Percentiles rank a stretch among this genome's conserved stretches.
phyloP scores from a whole-genome alignment of 2,329 filamentous ascomycete species.

The Phialocephala sp. region DNA sequence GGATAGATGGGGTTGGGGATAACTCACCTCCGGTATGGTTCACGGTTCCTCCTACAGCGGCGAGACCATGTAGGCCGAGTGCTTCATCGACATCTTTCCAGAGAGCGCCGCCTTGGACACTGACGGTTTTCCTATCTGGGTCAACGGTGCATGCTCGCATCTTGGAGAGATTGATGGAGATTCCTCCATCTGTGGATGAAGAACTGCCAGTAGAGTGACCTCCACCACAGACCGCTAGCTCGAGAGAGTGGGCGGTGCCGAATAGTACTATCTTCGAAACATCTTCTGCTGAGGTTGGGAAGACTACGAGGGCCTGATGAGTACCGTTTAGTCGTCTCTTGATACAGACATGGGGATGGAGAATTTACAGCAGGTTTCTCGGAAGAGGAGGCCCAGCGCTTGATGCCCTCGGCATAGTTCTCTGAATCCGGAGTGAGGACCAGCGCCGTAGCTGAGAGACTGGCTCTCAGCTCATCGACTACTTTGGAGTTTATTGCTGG shows the following conservation, averaged over 20 bases:
- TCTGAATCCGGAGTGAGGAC: conserved; percentile 4
- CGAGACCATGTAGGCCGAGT: not conserved
- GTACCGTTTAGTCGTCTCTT: not conserved
- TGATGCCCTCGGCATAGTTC: conserved; percentile 1
- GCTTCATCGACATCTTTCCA: conserved; percentile 5
- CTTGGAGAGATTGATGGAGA: conserved; percentile 1
- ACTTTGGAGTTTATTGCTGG: not conserved
- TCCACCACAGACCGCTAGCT: not conserved
- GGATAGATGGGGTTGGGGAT: too few species aligned
- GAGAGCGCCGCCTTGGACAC: conserved; percentile 1
- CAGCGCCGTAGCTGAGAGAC: not conserved
- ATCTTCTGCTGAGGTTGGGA: not conserved
- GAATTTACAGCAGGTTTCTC: conserved; percentile 8
- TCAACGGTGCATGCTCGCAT: conserved; percentile 8
- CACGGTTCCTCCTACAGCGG: conserved; percentile 7
- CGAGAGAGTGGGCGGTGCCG: not conserved
- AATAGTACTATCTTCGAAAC: not conserved
- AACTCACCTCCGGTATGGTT: conserved; percentile 6
- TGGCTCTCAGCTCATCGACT: conserved; percentile 3
- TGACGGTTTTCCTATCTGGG: not conserved
- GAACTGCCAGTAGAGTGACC: not conserved
- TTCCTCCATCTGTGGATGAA: conserved; percentile 1
- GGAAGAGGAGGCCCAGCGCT: not conserved
- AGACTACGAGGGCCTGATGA: not conserved
- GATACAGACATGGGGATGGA: not conserved